Percentiles rank a stretch among this genome's conserved stretches.
phyloP scores from a whole-genome alignment of 2,329 filamentous ascomycete genomes.

The Diaporthe citri region DNA sequence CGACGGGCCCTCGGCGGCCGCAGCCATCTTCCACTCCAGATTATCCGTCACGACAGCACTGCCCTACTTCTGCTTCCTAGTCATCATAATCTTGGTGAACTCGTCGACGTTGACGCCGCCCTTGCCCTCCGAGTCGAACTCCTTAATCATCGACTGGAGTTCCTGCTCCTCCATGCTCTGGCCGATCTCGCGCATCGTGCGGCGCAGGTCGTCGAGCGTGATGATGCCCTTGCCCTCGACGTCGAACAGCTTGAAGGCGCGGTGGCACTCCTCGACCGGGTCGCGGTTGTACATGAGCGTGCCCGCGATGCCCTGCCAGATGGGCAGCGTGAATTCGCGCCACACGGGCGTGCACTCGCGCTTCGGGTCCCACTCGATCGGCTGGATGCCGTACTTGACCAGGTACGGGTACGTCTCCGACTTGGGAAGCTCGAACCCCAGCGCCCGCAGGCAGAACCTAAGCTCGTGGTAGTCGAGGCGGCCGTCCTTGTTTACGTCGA shows the following conservation, averaged over 20 bases:
- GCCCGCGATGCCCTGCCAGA: constrained; percentile 83
- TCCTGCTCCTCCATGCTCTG: constrained; percentile 95
- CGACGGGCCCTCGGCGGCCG: not conserved
- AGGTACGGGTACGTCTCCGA: constrained; percentile 85
- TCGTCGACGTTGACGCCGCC: constrained; percentile 80
- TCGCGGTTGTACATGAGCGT: constrained; percentile 85
- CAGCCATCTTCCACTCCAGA: constrained; percentile 27
- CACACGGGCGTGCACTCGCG: constrained; percentile 70
- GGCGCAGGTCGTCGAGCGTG: constrained; percentile 85
- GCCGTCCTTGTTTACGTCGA: constrained; percentile 95
- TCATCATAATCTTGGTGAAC: constrained; percentile 74
- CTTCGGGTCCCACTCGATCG: constrained; percentile 68
- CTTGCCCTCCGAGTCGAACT: constrained; percentile 95
- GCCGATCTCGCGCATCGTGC: constrained; percentile 90
- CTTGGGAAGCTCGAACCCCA: constrained; percentile 93
- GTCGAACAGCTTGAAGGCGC: constrained; percentile 95
- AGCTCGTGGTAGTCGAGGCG: constrained; percentile 98
- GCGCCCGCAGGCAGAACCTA: constrained; percentile 93
- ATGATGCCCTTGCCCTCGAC: constrained; percentile 93
- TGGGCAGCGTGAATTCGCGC: constrained; percentile 79
- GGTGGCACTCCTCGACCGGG: constrained; percentile 89
- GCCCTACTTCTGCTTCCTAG: constrained; percentile 47
- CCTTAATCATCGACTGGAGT: constrained; percentile 94
- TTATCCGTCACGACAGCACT: constrained; percentile 16
- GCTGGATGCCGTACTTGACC: constrained; percentile 82